Evolutionary conservation across 306 rosid species (phyloP), one percentile per base, ranked within the genome.

Genomic region (Begonia masoniana): DNA sequence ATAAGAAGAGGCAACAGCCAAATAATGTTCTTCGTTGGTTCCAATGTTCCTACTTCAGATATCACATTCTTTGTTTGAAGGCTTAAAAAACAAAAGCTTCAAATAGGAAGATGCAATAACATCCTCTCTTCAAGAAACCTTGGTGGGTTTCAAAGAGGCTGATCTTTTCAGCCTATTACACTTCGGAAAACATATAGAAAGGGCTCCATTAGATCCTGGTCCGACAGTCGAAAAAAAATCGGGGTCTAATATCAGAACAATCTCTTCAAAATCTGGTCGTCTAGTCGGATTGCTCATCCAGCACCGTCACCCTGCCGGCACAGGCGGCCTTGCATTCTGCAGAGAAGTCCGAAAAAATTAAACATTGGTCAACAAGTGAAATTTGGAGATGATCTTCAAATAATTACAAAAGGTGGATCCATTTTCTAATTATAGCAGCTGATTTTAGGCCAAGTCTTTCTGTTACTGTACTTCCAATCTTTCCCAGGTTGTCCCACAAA

Each of bases 241-340:
- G 2, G 92, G 82, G 65, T 84, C 74, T 63, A 84, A 76, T 52
- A 71, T 62, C 50, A 78, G 55, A 9, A 84, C 92, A 52, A 88
- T 81, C 71, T 84, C 84, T 55, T 69, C 57, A 24, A 88, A 84
- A 70, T 84, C 82, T 2, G 96, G 96, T 59, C 96, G 66, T 64
- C 79, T 88, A 3, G 56, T 67, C 0, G 88, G 92, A 61, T 74
- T 76, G 55, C 77, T 68, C 39, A 92, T 77, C 96, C 96, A 88
- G 52, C 96, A 88, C 66, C 82, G 68, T 54, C 96, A 88, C 57
- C 66, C 75, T 13, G 82, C 45, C 49, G 92, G 92, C 75, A 84
- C 54, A 21, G 94, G 85, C 1, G 94, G 96, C 66, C 96, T 88
- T 64, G 79, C 87, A 73, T 88, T 88, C 96, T 88, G 70, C 86